Evolutionary conservation across 2,329 filamentous ascomycete genomes (phyloP).

Genomic region (Epichloe sp.): DNA sequence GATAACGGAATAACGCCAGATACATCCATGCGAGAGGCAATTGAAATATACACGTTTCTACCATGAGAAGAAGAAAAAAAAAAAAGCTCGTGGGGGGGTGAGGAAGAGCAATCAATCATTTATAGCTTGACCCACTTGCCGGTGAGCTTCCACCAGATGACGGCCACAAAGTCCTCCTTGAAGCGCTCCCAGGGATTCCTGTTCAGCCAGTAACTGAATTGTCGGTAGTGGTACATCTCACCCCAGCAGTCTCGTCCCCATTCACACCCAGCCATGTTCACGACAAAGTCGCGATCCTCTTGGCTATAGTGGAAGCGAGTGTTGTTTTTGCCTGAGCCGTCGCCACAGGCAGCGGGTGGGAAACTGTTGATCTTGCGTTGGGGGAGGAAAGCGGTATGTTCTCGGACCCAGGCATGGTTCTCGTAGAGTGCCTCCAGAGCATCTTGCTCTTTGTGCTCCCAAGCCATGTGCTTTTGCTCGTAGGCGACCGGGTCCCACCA

Average conservation of each 20-base stretch:
- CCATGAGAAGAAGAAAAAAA: neutral
- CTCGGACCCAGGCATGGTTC: conserved; percentile 83
- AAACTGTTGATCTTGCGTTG: conserved; percentile 94
- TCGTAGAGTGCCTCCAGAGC: conserved; percentile 84
- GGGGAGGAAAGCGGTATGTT: conserved; percentile 71
- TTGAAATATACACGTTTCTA: neutral
- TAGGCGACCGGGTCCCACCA: conserved; percentile 99
- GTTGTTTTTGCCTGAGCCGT: conserved; percentile 51
- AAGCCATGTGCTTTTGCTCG: conserved; percentile 97
- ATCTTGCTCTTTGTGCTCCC: conserved; percentile 98
- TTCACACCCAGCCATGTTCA: conserved; percentile 97
- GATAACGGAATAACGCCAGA: neutral
- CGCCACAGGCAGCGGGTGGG: conserved; percentile 75
- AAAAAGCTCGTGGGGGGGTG: neutral
- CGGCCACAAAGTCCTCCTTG: conserved; percentile 51
- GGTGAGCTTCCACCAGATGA: conserved; percentile 50
- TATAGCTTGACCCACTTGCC: conserved; percentile 46
- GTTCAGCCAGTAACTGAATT: conserved; percentile 84
- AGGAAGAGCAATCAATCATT: neutral
- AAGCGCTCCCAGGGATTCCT: conserved; percentile 67
- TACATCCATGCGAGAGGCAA: neutral
- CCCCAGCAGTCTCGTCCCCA: conserved; percentile 96
- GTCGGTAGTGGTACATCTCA: conserved; percentile 91
- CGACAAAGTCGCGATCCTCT: conserved; percentile 77
- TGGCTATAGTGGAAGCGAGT: conserved; percentile 74